A percentile compares a stretch with the other conserved stretches of the same genome.
Evolutionary conservation across 2,329 filamentous ascomycete genomes (phyloP).

Genomic region (Botrytis tulipae): DNA sequence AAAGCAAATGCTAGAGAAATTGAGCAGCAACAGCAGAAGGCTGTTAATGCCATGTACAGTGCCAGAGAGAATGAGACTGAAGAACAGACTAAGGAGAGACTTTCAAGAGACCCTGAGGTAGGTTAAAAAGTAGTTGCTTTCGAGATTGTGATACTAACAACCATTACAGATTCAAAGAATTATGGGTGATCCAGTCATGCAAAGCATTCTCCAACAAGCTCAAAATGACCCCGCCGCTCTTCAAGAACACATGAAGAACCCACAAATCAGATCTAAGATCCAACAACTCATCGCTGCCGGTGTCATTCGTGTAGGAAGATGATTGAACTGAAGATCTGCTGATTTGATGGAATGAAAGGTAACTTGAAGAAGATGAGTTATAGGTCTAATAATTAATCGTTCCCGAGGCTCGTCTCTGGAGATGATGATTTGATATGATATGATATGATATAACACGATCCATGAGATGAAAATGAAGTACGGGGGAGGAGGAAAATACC

Average conservation of each 20-base stretch:
- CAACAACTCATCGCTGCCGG: slow-evolving; percentile 64
- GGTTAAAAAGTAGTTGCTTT: slow-evolving; percentile 39
- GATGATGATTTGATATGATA: slow-evolving; percentile 4
- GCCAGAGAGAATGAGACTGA: slow-evolving; percentile 93
- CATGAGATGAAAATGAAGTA: slow-evolving; percentile 5
- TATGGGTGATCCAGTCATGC: slow-evolving; percentile 96
- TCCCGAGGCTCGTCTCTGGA: slow-evolving; percentile 3
- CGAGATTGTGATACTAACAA: slow-evolving; percentile 24
- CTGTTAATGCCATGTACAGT: slow-evolving; percentile 82
- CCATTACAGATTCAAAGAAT: slow-evolving; percentile 70
- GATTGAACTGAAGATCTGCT: slow-evolving; percentile 24
- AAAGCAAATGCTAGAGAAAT: slow-evolving; percentile 88
- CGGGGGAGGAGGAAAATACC: slow-evolving; percentile 1
- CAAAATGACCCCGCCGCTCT: slow-evolving; percentile 90
- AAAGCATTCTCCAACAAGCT: slow-evolving; percentile 93
- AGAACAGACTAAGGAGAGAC: slow-evolving; percentile 88
- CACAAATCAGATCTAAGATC: slow-evolving; percentile 79
- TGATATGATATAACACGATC: neutral
- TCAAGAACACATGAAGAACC: slow-evolving; percentile 96
- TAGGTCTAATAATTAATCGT: slow-evolving; percentile 12
- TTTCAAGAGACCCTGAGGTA: slow-evolving; percentile 88
- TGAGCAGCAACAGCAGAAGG: slow-evolving; percentile 91
- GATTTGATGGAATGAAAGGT: neutral
- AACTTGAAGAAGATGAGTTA: neutral
- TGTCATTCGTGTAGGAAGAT: slow-evolving; percentile 74